These are phyloP conservation scores for Meyerozyma guilliermondii DNA, from an alignment of 1,139 yeast species.

Conservation along the genomic window DNA sequence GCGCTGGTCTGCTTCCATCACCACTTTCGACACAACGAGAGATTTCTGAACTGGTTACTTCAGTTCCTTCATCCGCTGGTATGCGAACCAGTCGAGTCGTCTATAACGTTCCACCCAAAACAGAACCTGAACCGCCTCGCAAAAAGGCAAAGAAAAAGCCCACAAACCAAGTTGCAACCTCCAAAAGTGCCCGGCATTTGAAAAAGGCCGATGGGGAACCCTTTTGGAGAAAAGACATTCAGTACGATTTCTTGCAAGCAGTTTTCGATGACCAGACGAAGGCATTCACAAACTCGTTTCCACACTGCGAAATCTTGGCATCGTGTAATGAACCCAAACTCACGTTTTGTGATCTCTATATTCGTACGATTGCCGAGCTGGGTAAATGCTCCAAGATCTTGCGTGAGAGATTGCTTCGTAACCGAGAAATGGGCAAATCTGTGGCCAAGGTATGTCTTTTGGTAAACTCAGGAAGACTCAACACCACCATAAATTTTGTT, in stretches of 20 bases:
- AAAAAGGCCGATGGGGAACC: slow-evolving; percentile 93
- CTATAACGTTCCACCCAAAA: neutral
- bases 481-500: slow-evolving; percentile 91
- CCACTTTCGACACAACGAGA: too few species aligned
- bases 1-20: too few species aligned
- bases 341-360: slow-evolving; percentile 82
- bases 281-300: slow-evolving; percentile 64
- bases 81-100: neutral
- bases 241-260: slow-evolving; percentile 66
- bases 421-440: slow-evolving; percentile 59
- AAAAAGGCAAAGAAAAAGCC: neutral
- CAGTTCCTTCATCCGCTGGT: neutral
- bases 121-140: neutral
- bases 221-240: slow-evolving; percentile 83
- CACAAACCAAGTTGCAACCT: neutral
- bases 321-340: slow-evolving; percentile 43
- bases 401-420: slow-evolving; percentile 66
- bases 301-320: slow-evolving; percentile 27
- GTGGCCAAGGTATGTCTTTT: slow-evolving; percentile 80
- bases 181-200: slow-evolving; percentile 44
- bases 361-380: slow-evolving; percentile 77
- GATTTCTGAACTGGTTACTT: too few species aligned
- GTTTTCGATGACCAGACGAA: slow-evolving; percentile 59
- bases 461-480: slow-evolving; percentile 90
- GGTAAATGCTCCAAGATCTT: slow-evolving; percentile 79